Conservation (phyloP, 108 stramenopile genomes). For the Cyclostephanos tholiformis region DNA sequence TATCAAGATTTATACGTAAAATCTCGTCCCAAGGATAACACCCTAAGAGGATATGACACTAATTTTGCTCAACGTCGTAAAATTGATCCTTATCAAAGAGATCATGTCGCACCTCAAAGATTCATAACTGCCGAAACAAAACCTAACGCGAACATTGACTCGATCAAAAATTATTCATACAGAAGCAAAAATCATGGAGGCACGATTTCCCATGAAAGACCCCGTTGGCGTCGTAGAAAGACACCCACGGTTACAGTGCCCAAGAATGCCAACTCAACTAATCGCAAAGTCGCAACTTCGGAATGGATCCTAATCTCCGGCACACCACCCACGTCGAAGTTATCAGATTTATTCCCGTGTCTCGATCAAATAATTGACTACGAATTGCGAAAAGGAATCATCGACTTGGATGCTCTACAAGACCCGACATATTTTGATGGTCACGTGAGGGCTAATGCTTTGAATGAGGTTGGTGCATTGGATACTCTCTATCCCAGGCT, state of each 20-base stretch:
- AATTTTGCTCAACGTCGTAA: background rate
- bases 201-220: conserved; percentile 1
- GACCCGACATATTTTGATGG: background rate
- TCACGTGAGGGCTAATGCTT: background rate
- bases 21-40: background rate
- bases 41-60: background rate
- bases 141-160: background rate
- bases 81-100: background rate
- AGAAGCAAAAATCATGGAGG: background rate
- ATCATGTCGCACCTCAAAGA: background rate
- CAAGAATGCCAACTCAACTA: background rate
- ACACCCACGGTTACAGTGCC: background rate
- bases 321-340: conserved; percentile 42
- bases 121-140: background rate
- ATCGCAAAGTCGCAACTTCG: conserved; percentile 26
- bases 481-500: conserved; percentile 24
- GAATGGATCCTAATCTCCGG: conserved; percentile 46
- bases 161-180: background rate
- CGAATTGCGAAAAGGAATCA: conserved; percentile 47
- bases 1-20: conserved; percentile 1
- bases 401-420: conserved; percentile 36
- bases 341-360: conserved; percentile 41
- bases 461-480: conserved; percentile 21
- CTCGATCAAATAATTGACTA: conserved; percentile 33
- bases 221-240: conserved; percentile 1